Evolutionary conservation across 192 early-diverging fungal genomes (phyloP), one percentile per base, ranked within the genome.

Genomic region (Coemansia sp.): DNA sequence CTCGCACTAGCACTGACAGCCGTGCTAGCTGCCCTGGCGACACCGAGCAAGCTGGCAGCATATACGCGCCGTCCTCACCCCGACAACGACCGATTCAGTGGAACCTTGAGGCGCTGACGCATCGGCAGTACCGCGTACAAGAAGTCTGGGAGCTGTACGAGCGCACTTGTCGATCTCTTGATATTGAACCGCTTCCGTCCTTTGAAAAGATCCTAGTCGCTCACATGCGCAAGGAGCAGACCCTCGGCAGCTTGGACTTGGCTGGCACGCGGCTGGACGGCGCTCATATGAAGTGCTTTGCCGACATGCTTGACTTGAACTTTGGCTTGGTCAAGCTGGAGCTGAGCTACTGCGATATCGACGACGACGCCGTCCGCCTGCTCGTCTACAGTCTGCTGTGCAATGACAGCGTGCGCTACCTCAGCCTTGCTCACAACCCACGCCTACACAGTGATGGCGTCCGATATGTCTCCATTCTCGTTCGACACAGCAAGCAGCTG

Each of bases 251-350:
- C 39, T 64, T 86, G 13, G 67, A 68, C 32, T 70, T 86, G 43
- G 57, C 84, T 0, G 89, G 88, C 44, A 78, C 87, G 32, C 74
- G 63, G 21, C 68, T 94, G 21, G 75, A 83, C 62, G 84, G 88
- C 16, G 79, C 73, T 16, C 76, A 85, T 40, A 85, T 89, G 46
- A 86, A 87, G 32, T 89, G 91, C 62, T 82, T 94, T 62, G 89
- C 90, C 21, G 92, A 93, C 57, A 85, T 94, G 57, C 80, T 94
- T 23, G 88, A 87, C 26, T 81, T 93, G 26, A 88, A 92, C 61
- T 91, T 91, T 86, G 91, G 92, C 26, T 75, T 94, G 38, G 71
- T 72, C 53, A 84, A 88, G 53, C 85, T 94, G 21, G 86, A 84
- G 43, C 69, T 94, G 44, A 85, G 88, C 53, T 84, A 88, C 70